Conservation (phyloP, 192 early-diverging fungal species). For the Podila minutissima region DNA sequence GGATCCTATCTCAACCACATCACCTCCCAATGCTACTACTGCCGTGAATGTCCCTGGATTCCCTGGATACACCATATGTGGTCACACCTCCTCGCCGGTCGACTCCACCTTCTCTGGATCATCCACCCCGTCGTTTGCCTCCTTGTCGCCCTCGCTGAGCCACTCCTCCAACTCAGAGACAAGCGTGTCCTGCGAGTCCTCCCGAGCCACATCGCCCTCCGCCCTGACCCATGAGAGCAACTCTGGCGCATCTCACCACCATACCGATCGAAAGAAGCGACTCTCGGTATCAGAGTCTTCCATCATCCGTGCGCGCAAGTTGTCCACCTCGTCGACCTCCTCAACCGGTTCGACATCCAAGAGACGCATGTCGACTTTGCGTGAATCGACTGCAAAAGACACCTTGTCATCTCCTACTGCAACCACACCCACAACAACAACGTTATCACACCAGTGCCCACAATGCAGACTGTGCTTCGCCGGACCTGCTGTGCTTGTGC, state of each 20-base stretch:
- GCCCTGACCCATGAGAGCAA: slow-evolving; percentile 2
- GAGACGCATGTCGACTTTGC: slow-evolving; percentile 31
- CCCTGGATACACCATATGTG: not conserved
- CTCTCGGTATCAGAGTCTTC: too few species aligned
- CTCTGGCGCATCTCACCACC: too few species aligned
- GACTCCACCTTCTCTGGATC: slow-evolving; percentile 31
- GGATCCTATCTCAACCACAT: not conserved
- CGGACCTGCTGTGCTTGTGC: slow-evolving; percentile 34
- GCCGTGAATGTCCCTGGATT: not conserved
- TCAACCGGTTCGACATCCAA: slow-evolving; percentile 17
- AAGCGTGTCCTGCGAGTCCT: slow-evolving; percentile 25
- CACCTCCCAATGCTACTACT: not conserved
- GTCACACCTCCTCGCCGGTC: slow-evolving; percentile 19
- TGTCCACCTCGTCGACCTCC: slow-evolving; percentile 29
- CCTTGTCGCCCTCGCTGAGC: slow-evolving; percentile 24
- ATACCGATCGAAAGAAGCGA: too few species aligned
- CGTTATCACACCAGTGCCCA: slow-evolving; percentile 25
- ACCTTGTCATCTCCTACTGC: not conserved
- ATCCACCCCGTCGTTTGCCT: slow-evolving; percentile 34
- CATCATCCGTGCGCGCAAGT: slow-evolving; percentile 19
- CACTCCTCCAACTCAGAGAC: slow-evolving; percentile 11
- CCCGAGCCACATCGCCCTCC: slow-evolving; percentile 33
- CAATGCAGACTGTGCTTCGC: slow-evolving; percentile 32
- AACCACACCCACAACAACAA: slow-evolving; percentile 1
- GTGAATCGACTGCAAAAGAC: slow-evolving; percentile 9